Evolutionary conservation across 495 filamentous ascomycete species (phyloP).

Genomic region (Extremus antarcticus): DNA sequence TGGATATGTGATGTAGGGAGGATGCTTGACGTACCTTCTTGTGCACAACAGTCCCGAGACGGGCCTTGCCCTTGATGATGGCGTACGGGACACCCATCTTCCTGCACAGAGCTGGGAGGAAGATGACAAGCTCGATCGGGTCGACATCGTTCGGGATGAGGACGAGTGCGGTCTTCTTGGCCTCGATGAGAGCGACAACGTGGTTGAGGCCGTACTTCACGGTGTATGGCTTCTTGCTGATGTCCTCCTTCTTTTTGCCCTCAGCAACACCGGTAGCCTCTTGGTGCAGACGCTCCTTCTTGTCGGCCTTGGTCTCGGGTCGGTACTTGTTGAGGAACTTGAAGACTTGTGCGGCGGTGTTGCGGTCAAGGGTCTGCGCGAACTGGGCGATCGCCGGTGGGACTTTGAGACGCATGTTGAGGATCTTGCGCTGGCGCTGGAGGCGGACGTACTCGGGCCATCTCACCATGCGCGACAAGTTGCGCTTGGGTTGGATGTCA

Average conservation of each 20-base stretch:
- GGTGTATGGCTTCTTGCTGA: constrained; percentile 97
- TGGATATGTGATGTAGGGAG: neutral
- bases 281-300: constrained; percentile 97
- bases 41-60: constrained; percentile 97
- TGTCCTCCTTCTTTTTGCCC: constrained; percentile 99
- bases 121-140: constrained; percentile 98
- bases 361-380: constrained; percentile 93
- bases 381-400: constrained; percentile 97
- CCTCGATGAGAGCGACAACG: constrained; percentile 98
- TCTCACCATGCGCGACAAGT: constrained; percentile 97
- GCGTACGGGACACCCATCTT: constrained; percentile 99
- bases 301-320: constrained; percentile 97
- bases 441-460: constrained; percentile 74
- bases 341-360: constrained; percentile 91
- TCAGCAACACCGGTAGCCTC: constrained; percentile 94
- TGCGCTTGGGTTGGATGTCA: constrained; percentile 94
- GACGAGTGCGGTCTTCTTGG: constrained; percentile 98
- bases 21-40: constrained; percentile 66
- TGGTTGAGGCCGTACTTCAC: constrained; percentile 99
- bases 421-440: constrained; percentile 99
- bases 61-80: constrained; percentile 99
- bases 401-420: constrained; percentile 97
- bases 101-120: constrained; percentile 95
- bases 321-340: constrained; percentile 99
- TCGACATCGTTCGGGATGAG: constrained; percentile 99